Conservation (phyloP, 139 green algal genomes). For the Chlorokybus atmophyticus region DNA sequence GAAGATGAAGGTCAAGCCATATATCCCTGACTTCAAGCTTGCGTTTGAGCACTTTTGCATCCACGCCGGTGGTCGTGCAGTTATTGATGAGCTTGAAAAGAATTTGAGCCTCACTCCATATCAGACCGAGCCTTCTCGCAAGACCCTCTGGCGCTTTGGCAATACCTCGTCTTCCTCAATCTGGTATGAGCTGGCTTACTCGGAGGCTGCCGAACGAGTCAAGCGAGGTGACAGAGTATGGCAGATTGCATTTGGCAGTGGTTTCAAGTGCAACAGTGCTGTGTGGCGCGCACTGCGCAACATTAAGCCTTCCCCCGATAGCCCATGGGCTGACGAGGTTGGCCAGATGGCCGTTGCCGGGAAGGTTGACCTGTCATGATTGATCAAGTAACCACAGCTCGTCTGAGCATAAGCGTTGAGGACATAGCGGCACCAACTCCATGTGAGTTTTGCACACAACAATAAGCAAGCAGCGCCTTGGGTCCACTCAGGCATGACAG, state of each 20-base stretch:
- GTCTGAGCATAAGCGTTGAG: too few species aligned
- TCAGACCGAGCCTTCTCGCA: background rate
- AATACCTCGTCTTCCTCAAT: constrained; percentile 39
- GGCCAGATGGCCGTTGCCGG: too few species aligned
- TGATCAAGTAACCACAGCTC: too few species aligned
- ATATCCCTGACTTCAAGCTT: constrained; percentile 13
- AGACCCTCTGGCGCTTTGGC: constrained; percentile 11
- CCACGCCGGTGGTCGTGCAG: constrained; percentile 14
- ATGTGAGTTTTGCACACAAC: too few species aligned
- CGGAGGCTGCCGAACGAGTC: constrained; percentile 37
- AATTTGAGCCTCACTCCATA: constrained; percentile 2
- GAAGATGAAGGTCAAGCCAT: constrained; percentile 8
- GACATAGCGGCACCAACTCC: too few species aligned
- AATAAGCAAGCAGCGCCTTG: too few species aligned
- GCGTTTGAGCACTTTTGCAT: constrained; percentile 24
- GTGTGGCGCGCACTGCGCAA: constrained; percentile 64
- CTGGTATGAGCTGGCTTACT: constrained; percentile 38
- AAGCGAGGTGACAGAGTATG: constrained; percentile 43
- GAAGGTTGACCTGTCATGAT: too few species aligned
- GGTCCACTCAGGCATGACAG: too few species aligned
- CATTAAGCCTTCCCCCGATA: background rate
- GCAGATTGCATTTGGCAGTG: constrained; percentile 86
- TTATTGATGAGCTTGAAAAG: constrained; percentile 14
- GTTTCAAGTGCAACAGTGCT: constrained; percentile 92
- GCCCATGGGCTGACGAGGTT: background rate